phyloP scores from a whole-genome alignment of 2,329 filamentous ascomycete species.

The Colletotrichum shisoi region DNA sequence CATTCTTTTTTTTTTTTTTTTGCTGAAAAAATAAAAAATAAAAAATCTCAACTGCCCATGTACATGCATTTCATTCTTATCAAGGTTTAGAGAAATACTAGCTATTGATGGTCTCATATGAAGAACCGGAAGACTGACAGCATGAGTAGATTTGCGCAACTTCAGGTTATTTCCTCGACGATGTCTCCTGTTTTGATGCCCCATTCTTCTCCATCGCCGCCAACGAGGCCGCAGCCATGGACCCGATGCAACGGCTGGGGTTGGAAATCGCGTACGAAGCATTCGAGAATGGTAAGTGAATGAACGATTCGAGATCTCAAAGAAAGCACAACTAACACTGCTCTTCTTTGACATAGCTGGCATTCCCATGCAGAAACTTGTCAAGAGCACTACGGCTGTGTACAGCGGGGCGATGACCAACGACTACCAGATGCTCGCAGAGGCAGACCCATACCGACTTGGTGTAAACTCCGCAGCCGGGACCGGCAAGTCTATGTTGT shows the following conservation, averaged over 20 bases:
- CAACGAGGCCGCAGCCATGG: slow-evolving; percentile 19
- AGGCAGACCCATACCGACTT: slow-evolving; percentile 43
- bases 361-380: slow-evolving; percentile 34
- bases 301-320: too few species aligned
- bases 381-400: slow-evolving; percentile 45
- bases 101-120: too few species aligned
- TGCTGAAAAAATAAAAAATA: not conserved
- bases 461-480: slow-evolving; percentile 43
- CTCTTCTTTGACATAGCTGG: slow-evolving; percentile 26
- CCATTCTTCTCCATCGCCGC: slow-evolving; percentile 22
- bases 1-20: not conserved
- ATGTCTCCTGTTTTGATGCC: slow-evolving; percentile 8
- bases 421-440: slow-evolving; percentile 49
- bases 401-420: slow-evolving; percentile 49
- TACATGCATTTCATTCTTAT: not conserved
- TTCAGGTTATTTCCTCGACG: slow-evolving; percentile 15
- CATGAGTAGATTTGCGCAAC: slow-evolving; percentile 2
- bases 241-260: slow-evolving; percentile 16
- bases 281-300: slow-evolving; percentile 19
- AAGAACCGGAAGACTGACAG: too few species aligned
- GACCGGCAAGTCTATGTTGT: slow-evolving; percentile 41
- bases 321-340: too few species aligned
- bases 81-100: too few species aligned
- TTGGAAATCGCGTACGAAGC: slow-evolving; percentile 24
- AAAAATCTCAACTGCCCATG: too few species aligned